Evolutionary conservation across 805 yeast species (phyloP).

Genomic region (Candida orba): DNA sequence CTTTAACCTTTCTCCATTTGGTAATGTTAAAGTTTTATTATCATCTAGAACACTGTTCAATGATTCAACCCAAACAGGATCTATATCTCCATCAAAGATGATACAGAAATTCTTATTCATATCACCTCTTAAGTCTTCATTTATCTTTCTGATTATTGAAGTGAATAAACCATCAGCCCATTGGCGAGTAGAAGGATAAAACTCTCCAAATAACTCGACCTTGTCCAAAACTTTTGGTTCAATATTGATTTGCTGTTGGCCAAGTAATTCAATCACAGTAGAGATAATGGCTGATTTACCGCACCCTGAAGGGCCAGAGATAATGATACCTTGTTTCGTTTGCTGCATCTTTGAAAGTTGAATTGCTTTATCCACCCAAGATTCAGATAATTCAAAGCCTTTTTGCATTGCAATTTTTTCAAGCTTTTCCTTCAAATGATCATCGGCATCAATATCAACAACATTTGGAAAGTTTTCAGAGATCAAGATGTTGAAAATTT

Average conservation of each 20-base stretch:
- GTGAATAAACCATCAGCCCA: conserved; percentile 91
- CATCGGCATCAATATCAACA: conserved; percentile 19
- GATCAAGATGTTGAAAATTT: conserved; percentile 26
- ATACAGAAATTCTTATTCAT: conserved; percentile 56
- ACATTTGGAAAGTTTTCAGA: conserved; percentile 24
- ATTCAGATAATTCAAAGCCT: conserved; percentile 29
- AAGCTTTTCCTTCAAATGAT: conserved; percentile 24
- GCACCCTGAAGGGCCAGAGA: conserved; percentile 68
- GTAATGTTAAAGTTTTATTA: conserved; percentile 70
- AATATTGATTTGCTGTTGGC: conserved; percentile 35
- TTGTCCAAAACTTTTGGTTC: conserved; percentile 76
- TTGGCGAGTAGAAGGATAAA: conserved; percentile 75
- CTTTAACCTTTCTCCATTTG: conserved; percentile 80
- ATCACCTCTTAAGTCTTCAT: conserved; percentile 54
- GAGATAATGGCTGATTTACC: conserved; percentile 63
- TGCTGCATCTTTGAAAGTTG: conserved; percentile 59
- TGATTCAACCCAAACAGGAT: conserved; percentile 90
- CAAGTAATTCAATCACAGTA: conserved; percentile 37
- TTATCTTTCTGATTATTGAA: conserved; percentile 49
- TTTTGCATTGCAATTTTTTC: conserved; percentile 21
- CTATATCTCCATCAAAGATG: conserved; percentile 87
- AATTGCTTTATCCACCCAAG: conserved; percentile 46
- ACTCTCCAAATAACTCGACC: conserved; percentile 55
- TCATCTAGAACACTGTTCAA: conserved; percentile 89
- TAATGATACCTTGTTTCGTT: conserved; percentile 70